Conservation (phyloP, 768 basidiomycete genomes). For the Boletus sp. region DNA sequence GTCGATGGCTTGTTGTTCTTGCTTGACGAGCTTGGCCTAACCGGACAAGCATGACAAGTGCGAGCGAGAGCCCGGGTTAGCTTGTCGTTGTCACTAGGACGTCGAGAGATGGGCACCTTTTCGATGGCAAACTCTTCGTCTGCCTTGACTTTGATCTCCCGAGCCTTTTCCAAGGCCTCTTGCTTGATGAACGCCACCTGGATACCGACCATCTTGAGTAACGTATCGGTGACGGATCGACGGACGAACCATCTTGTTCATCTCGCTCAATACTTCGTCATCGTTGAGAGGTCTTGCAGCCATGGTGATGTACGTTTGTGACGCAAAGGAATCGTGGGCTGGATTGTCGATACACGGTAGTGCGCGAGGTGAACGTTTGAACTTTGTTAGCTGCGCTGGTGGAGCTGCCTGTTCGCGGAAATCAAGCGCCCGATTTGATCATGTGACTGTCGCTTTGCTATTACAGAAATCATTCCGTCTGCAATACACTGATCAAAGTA, state of each 20-base stretch:
- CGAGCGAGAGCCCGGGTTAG: background rate
- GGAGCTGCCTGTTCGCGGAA: background rate
- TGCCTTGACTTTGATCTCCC: conserved; percentile 96
- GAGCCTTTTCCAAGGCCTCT: conserved; percentile 95
- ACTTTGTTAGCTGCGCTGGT: background rate
- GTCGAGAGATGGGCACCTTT: conserved; percentile 55
- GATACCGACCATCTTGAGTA: conserved; percentile 1
- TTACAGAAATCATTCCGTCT: too few species aligned
- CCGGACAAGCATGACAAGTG: background rate
- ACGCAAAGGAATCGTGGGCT: too few species aligned
- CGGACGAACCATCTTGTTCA: conserved; percentile 93
- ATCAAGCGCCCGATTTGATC: too few species aligned
- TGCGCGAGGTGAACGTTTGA: background rate
- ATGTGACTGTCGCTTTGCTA: too few species aligned
- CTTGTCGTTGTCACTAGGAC: too few species aligned
- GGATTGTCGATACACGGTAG: too few species aligned
- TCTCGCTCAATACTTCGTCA: conserved; percentile 92
- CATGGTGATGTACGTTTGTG: conserved; percentile 40
- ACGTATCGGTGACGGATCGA: background rate
- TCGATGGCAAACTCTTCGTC: conserved; percentile 99
- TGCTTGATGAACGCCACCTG: conserved; percentile 99
- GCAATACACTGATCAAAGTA: too few species aligned
- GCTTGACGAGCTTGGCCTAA: conserved; percentile 95
- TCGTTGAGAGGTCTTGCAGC: conserved; percentile 83
- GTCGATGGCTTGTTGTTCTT: conserved; percentile 94